Conservation (phyloP, 108 stramenopile genomes). For the Nannochloropsis gaditana region DNA sequence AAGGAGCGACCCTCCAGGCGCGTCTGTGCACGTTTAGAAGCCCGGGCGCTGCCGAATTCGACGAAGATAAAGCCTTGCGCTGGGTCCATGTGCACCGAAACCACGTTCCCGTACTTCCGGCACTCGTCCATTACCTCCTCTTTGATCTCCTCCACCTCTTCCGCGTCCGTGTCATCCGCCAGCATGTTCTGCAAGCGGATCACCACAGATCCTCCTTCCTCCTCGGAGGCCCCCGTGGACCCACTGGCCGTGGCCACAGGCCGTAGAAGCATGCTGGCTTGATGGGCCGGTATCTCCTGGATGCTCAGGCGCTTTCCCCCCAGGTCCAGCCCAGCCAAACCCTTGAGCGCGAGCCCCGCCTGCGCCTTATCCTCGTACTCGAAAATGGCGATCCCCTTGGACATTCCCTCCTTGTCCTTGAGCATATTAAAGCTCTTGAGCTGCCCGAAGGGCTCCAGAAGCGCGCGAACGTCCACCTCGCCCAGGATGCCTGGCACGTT, state of each 20-base stretch:
- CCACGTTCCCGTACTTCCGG: constrained; percentile 30
- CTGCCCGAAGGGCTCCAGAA: constrained; percentile 31
- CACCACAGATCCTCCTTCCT: constrained; percentile 10
- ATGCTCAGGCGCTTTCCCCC: constrained; percentile 25
- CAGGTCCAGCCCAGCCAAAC: constrained; percentile 28
- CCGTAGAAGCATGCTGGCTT: constrained; percentile 30
- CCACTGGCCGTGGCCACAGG: neutral
- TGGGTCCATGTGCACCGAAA: neutral
- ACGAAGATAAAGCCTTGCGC: neutral
- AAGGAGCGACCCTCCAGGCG: neutral
- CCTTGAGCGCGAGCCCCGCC: constrained; percentile 25
- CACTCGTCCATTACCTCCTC: constrained; percentile 35
- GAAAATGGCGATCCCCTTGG: constrained; percentile 21
- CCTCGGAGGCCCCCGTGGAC: neutral
- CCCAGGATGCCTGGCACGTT: constrained; percentile 23
- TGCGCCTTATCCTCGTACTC: constrained; percentile 23
- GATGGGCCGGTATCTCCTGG: constrained; percentile 21
- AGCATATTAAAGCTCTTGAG: constrained; percentile 27
- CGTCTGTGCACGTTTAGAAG: neutral
- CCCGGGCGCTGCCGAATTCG: neutral
- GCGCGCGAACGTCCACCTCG: constrained; percentile 33
- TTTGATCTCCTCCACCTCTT: constrained; percentile 14
- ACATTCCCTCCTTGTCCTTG: constrained; percentile 21
- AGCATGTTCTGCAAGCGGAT: constrained; percentile 32
- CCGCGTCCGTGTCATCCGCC: constrained; percentile 22